Evolutionary conservation across 78 protist genomes (phyloP).

Genomic region (Guillardia theta): DNA sequence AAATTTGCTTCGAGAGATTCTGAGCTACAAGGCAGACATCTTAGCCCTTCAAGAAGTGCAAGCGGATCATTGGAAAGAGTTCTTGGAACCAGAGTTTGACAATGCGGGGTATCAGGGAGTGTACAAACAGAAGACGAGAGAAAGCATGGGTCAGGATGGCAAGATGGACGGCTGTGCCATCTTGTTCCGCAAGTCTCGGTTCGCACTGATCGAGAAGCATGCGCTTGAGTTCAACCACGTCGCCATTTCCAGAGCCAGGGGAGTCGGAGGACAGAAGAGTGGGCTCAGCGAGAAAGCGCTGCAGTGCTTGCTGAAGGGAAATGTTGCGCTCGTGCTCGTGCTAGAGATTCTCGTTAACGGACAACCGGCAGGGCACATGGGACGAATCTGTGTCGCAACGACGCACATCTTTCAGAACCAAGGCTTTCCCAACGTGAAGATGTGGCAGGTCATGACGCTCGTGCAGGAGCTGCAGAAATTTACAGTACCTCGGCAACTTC

Average conservation of each 20-base stretch:
- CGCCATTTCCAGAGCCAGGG: neutral
- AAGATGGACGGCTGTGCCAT: conserved; percentile 42
- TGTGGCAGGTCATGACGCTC: conserved; percentile 32
- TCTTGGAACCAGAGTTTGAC: neutral
- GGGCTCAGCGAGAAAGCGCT: neutral
- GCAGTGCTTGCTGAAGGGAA: conserved; percentile 27
- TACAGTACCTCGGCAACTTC: neutral
- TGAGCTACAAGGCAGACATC: neutral
- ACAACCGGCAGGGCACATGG: neutral
- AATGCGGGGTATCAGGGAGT: conserved; percentile 22
- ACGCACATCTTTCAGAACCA: conserved; percentile 33
- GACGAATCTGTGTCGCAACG: conserved; percentile 34
- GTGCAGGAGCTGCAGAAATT: conserved; percentile 38
- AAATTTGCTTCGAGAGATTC: conserved; percentile 15
- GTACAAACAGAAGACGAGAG: conserved; percentile 19
- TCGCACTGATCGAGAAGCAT: conserved; percentile 10
- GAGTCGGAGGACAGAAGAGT: neutral
- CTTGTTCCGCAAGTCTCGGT: neutral
- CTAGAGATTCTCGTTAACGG: neutral
- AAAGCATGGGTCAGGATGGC: conserved; percentile 43
- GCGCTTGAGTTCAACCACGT: conserved; percentile 24
- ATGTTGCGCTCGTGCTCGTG: conserved; percentile 30
- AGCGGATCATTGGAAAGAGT: conserved; percentile 16
- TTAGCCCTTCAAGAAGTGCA: conserved; percentile 28
- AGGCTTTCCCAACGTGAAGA: neutral